Conservation (phyloP, 345 rosid genomes). For the Populus deltoides region DNA sequence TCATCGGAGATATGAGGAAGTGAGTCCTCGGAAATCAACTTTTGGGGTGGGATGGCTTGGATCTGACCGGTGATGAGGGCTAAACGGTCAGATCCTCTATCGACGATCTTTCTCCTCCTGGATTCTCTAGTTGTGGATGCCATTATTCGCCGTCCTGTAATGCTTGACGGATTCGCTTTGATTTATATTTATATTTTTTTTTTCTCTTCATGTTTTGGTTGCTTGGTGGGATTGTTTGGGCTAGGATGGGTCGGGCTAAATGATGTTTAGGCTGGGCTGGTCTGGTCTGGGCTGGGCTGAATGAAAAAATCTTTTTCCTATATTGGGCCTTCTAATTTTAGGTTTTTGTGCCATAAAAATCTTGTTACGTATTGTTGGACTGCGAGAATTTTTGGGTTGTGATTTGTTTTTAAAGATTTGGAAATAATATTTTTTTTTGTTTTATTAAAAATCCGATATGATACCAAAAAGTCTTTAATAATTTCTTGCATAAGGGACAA, state of each 20-base stretch:
- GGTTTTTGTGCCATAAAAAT: not conserved
- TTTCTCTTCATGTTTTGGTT: not conserved
- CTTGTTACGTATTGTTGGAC: not conserved
- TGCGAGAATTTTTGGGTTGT: no score
- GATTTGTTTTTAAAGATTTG: not conserved
- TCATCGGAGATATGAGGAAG: conserved; percentile 22
- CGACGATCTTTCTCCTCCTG: conserved; percentile 70
- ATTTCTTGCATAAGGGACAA: no score
- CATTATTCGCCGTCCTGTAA: conserved; percentile 15
- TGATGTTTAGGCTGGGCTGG: no score
- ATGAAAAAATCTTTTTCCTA: not conserved
- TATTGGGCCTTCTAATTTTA: not conserved
- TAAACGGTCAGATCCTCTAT: conserved; percentile 79
- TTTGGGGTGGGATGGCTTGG: conserved; percentile 36
- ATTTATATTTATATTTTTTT: not conserved
- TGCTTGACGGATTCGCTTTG: not conserved
- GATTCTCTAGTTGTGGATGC: conserved; percentile 58
- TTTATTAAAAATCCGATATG: no score
- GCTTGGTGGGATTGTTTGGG: not conserved
- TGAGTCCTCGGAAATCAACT: conserved; percentile 4
- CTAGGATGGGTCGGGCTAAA: no score
- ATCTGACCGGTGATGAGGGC: conserved; percentile 69
- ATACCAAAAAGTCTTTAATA: no score
- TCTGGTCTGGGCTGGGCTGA: no score
- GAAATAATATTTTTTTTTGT: no score